Evolutionary conservation across 2,329 filamentous ascomycete species (phyloP), one percentile per base, ranked within the genome.

Genomic region (Davidsoniella eucalypti): DNA sequence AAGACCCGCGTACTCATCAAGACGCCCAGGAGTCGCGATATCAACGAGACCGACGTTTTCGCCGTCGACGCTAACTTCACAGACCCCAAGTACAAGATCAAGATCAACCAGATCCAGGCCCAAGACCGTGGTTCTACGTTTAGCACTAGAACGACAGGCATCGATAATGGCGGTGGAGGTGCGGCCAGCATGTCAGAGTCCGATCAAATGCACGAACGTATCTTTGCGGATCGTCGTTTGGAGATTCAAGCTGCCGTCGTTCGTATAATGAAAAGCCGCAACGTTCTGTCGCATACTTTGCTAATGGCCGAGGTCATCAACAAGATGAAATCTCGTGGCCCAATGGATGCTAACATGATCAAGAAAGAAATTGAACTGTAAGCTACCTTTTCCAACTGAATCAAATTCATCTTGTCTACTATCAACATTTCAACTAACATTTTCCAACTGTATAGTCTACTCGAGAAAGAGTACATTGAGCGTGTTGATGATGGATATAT

Each of bases 181-280:
- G 47, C 93, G 92, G 66, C 29, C 6, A 33, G 29, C 8, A 23
- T 23, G 21, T 33, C 29, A 12, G 92, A 98, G 67, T 96, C 92
- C 0, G 84, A 84, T 59, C 84, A 90, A 60, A 96, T 88, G 1
- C 87, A 96, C 64, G 83, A 94, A 64, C 78, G 87, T 41, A 86
- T 98, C 4, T 82, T 81, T 0, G 83, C 84, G 48, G 92, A 98
- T 61, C 72, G 92, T 47, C 87, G 94, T 60, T 94, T 93, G 59
- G 93, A 98, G 68, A 95, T 88, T 0, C 92, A 98, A 64, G 92
- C 92, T 1, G 90, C 92, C 1, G 93, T 98, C 61, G 92, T 98
- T 54, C 72, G 92, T 16, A 94, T 98, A 60, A 88, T 98, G 84
- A 98, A 98, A 77, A 84, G 81, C 56, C 75, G 87, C 56, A 95